These are phyloP conservation scores for Astraeus odoratus DNA, from an alignment of 768 basidiomycete species.

Conservation along the genomic window DNA sequence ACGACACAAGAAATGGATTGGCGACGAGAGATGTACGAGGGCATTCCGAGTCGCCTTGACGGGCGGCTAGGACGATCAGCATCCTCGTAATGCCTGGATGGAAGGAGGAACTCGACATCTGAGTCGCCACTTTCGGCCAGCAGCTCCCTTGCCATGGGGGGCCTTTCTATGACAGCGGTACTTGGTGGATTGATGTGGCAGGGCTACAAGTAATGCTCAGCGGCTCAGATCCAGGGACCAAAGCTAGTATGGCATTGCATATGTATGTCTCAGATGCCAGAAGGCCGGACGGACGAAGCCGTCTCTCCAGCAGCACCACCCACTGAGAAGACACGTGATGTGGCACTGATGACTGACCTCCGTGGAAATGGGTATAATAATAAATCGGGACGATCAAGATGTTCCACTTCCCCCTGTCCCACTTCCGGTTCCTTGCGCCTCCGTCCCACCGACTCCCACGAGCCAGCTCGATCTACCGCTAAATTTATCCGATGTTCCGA, in stretches of 20 bases:
- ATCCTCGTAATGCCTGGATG: neutral
- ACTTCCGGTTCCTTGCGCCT: neutral
- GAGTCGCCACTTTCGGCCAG: neutral
- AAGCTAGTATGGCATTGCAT: too few species aligned
- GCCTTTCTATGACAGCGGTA: neutral
- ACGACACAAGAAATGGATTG: slow-evolving; percentile 5
- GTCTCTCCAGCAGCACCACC: too few species aligned
- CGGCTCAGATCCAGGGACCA: too few species aligned
- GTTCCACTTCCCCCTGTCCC: neutral
- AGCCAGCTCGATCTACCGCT: neutral
- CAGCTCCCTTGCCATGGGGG: slow-evolving; percentile 5
- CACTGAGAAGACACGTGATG: too few species aligned
- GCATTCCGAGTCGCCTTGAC: neutral
- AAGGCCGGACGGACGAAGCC: too few species aligned
- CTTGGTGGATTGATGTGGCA: neutral
- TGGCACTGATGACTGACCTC: too few species aligned
- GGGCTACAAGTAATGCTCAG: neutral
- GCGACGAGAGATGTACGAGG: neutral
- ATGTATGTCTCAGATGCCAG: too few species aligned
- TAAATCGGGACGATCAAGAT: neutral
- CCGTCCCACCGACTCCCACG: neutral
- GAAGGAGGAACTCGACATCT: slow-evolving; percentile 5
- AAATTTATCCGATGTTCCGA: neutral
- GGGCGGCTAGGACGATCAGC: slow-evolving; percentile 1
- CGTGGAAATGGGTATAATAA: too few species aligned